Evolutionary conservation across 2,329 filamentous ascomycete genomes (phyloP), one percentile per base, ranked within the genome.

Genomic region (Myrmaecium sp.): DNA sequence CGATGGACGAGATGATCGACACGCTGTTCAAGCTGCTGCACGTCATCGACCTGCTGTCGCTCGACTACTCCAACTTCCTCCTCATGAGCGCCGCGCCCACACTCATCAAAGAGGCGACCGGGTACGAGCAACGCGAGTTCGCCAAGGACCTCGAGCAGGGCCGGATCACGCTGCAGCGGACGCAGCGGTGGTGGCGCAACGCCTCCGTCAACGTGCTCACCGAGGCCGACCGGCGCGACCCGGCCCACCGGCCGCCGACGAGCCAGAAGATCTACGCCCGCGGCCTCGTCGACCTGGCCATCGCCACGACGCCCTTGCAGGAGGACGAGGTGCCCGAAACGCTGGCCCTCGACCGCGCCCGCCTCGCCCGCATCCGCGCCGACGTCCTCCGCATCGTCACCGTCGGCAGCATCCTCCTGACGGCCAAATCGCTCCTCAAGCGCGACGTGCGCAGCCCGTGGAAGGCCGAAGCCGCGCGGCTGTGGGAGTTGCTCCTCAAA

Each of bases 41-140:
- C 16, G 76, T 81, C 37, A 77, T 84, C 30, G 76, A 89, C 40
- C 57, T 76, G 18, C 74, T 86, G 55, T 68, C 78, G 14, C 70
- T 81, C 31, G 80, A 89, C 41, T 83, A 84, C 42, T 74, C 78
- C 32, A 89, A 89, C 45, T 86, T 81, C 43, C 62, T 84, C 39
- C 57, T 89, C 26, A 70, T 73, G 47, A 66, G 75, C 15, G 72
- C 73, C 1, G 75, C 75, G 2, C 76, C 77, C 1, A 68, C 69
- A 5, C 62, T 89, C 27, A 69, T 82, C 28, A 67, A 74, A 35
- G 73, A 79, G 35, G 71, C 77, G 2, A 57, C 71, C 1, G 63
- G 70, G 10, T 86, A 86, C 45, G 80, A 89, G 43, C 64, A 70
- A n/a, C 73, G 73, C 36, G 61, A 64, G 20, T 89, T 89, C 39